Evolutionary conservation across 129 eudicot genomes (phyloP), one percentile per base, ranked within the genome.

Genomic region (Centaurea solstitialis): DNA sequence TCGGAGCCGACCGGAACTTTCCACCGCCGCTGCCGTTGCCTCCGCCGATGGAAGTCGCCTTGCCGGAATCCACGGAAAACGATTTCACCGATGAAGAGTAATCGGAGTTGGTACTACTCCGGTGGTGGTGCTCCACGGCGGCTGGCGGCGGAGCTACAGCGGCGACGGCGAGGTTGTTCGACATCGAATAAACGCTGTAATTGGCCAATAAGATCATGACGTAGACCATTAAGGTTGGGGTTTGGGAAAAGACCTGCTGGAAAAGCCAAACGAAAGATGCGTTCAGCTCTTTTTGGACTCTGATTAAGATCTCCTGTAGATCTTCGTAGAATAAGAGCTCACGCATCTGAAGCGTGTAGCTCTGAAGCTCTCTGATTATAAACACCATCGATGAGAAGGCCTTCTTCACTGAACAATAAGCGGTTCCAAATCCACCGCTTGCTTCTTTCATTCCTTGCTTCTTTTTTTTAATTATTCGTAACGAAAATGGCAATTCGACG

Each of bases 331-430:
- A 89, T 68, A 92, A 43, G 6, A 86, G 24, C 76, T 92, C 90
- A 41, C 98, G 86, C 98, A 92, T 94, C 40, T 92, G 97, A 9
- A 94, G 73, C 30, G 91, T 87, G 84, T 79, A 94, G 76, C 98
- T 86, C 22, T 94, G 98, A 21, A 94, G 89, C 86, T 94, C 98
- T 38, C 93, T 86, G 41, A 94, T 92, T 73, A 94, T 94, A 65
- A 94, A 94, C 82, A 94, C 98, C 98, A 94, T 92, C 0, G 96
- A 92, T 0, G 98, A 94, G 65, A 94, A 94, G 13, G 98, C 98
- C 71, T 82, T 92, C 70, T 90, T 92, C 4, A 92, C 89, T 1
- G 98, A 94, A 75, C 94, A 88, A 18, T 79, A 92, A 9, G 98
- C 98, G 7, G 91, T 86, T 70, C 88, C 97, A 0, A 26, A 26